Evolutionary conservation across 352 stramenopile species (phyloP), one percentile per base, ranked within the genome.

Genomic region (Pythium graminicola): DNA sequence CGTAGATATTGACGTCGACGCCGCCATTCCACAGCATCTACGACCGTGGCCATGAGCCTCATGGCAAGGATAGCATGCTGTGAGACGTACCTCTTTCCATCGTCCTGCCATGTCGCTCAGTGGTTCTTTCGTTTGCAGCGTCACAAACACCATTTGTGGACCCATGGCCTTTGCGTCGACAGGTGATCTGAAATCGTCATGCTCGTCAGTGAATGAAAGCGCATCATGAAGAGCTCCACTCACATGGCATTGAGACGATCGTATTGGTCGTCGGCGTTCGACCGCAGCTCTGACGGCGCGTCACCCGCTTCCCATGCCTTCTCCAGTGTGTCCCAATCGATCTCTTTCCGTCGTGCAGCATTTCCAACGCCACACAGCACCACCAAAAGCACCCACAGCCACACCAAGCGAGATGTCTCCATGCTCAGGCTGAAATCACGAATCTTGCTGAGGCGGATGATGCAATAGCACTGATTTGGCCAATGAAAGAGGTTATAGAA

Each of bases 71-170:
- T 14, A 36, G 31, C 31, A 36, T 11, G 40, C 24, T 36, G 27
- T 17, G 4, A 10, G 7, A 31, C 47, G 20, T 19, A 87, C 76
- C 69, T 86, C 71, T 78, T 90, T 90, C 80, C 76, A 90, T 20
- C 72, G 64, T 31, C 69, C 62, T n/a, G 80, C 80, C 39, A 88
- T 23, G 5, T 71, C 70, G 35, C 48, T 28, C 16, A 84, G 55
- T 17, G 54, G 44, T 33, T 85, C 66, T 0, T 50, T n/a, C 0
- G 47, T 61, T 1, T 48, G n/a, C 14, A 91, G 57, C 33, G 73
- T 86, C 50, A 89, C 77, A 43, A 91, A 91, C 6, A 91, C 62
- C 80, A 91, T 90, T 41, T 90, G 80, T 9, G 80, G 77, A 6
- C 77, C 77, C n/a, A 83, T 40, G 3, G 55, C 45, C 49, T 82